phyloP scores from a whole-genome alignment of 768 basidiomycete species.

The Gloeopeniophorella convolvens region DNA sequence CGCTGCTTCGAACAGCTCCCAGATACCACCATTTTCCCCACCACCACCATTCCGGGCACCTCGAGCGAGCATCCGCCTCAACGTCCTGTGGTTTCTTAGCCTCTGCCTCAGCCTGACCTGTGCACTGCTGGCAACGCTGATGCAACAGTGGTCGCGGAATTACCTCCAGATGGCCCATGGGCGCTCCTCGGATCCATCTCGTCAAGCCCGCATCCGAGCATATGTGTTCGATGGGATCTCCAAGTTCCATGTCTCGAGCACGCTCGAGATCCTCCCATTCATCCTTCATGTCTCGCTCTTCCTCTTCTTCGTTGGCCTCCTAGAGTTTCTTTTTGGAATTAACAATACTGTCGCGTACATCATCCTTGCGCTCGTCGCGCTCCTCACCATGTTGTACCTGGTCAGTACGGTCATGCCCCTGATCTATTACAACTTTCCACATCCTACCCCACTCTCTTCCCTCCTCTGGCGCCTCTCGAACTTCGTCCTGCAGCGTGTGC shows the following conservation, averaged over 20 bases:
- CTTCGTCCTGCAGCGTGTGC: too few species aligned
- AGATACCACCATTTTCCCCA: background rate
- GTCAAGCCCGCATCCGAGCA: constrained; percentile 13
- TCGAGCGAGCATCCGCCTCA: constrained; percentile 6
- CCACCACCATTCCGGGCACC: background rate
- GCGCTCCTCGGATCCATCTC: constrained; percentile 3
- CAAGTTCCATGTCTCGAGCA: constrained; percentile 2
- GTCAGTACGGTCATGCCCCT: constrained; percentile 8
- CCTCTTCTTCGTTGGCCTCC: constrained; percentile 11
- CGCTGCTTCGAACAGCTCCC: background rate
- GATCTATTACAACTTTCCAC: constrained; percentile 12
- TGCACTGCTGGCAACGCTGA: constrained; percentile 15
- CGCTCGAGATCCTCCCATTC: background rate
- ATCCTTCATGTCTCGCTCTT: constrained; percentile 12
- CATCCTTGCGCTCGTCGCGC: background rate
- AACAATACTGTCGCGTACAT: background rate
- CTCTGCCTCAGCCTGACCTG: constrained; percentile 12
- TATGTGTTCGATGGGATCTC: constrained; percentile 11
- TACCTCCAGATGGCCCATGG: constrained; percentile 13
- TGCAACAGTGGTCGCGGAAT: constrained; percentile 19
- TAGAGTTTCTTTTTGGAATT: constrained; percentile 8
- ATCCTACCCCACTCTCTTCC: constrained; percentile 11
- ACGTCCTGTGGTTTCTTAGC: constrained; percentile 20
- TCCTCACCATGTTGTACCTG: background rate
- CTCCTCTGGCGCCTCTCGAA: too few species aligned